These are phyloP conservation scores for Rhizopogon roseolus DNA, from an alignment of 768 basidiomycete genomes.

Conservation along the genomic window DNA sequence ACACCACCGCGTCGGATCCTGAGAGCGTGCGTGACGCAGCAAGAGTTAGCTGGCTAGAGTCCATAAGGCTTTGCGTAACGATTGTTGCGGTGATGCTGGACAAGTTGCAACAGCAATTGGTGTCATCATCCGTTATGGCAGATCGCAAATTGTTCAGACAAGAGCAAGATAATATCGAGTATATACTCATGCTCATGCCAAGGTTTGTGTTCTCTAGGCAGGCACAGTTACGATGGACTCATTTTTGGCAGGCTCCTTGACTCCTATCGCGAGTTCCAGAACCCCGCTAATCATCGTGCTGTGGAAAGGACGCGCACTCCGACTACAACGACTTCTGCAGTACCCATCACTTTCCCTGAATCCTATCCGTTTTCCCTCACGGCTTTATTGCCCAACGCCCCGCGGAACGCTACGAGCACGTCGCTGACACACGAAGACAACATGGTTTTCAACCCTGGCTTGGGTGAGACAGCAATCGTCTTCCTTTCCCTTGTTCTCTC, in stretches of 20 bases:
- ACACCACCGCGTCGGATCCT: constrained; percentile 58
- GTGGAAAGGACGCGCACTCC: constrained; percentile 64
- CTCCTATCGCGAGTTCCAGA: constrained; percentile 82
- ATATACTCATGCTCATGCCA: constrained; percentile 75
- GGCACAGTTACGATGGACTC: neutral
- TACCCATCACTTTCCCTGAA: constrained; percentile 87
- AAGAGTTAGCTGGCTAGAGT: constrained; percentile 87
- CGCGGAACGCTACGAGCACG: constrained; percentile 37
- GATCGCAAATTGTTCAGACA: constrained; percentile 62
- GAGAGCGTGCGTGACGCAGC: constrained; percentile 66
- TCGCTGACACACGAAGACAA: constrained; percentile 41
- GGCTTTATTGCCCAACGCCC: constrained; percentile 55
- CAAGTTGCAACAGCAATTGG: constrained; percentile 77
- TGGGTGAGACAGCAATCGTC: constrained; percentile 85
- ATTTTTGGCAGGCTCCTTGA: constrained; percentile 62
- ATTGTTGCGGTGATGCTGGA: constrained; percentile 88
- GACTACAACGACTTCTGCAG: constrained; percentile 48
- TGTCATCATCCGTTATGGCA: constrained; percentile 55
- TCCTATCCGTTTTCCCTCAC: constrained; percentile 90
- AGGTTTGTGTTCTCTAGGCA: constrained; percentile 42
- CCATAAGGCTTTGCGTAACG: constrained; percentile 83
- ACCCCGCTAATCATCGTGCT: constrained; percentile 55
- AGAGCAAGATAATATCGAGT: constrained; percentile 92
- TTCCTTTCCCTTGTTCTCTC: constrained; percentile 77
- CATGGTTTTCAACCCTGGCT: constrained; percentile 60